Evolutionary conservation across 1,139 yeast species (phyloP).

Genomic region (Scheffersomyces titani): DNA sequence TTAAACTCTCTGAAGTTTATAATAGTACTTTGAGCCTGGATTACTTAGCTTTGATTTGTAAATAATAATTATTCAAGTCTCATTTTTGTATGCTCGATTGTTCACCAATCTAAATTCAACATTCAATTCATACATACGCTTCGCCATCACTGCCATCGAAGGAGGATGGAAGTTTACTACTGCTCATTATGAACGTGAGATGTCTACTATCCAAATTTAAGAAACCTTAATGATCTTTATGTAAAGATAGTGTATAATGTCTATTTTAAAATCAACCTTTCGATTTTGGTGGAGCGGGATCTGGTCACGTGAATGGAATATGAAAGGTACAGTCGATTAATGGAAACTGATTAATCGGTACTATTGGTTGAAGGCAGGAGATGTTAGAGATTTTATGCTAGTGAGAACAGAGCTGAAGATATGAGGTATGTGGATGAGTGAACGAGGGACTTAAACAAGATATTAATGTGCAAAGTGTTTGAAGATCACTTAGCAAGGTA

Average conservation of each 20-base stretch:
- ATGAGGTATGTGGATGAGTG: too few species aligned
- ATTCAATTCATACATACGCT: slow-evolving; percentile 19
- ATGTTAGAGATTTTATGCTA: background rate
- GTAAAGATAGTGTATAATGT: background rate
- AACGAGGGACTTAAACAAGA: too few species aligned
- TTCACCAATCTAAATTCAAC: background rate
- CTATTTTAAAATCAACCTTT: background rate
- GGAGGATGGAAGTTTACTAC: slow-evolving; percentile 23
- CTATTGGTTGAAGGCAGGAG: background rate
- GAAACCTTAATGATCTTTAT: background rate
- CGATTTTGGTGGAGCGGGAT: background rate
- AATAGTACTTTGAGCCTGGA: too few species aligned
- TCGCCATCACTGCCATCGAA: slow-evolving; percentile 22
- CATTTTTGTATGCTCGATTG: background rate
- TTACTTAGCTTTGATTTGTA: too few species aligned
- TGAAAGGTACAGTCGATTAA: background rate
- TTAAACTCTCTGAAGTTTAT: too few species aligned
- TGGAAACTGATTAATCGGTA: background rate
- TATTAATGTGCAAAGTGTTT: too few species aligned
- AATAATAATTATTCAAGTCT: background rate
- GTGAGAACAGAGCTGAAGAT: too few species aligned
- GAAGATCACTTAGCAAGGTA: too few species aligned
- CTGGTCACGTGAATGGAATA: background rate
- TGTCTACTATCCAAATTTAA: background rate
- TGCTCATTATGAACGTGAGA: background rate